Evolutionary conservation across 345 rosid genomes (phyloP).

Genomic region (Noccaea caerulescens): DNA sequence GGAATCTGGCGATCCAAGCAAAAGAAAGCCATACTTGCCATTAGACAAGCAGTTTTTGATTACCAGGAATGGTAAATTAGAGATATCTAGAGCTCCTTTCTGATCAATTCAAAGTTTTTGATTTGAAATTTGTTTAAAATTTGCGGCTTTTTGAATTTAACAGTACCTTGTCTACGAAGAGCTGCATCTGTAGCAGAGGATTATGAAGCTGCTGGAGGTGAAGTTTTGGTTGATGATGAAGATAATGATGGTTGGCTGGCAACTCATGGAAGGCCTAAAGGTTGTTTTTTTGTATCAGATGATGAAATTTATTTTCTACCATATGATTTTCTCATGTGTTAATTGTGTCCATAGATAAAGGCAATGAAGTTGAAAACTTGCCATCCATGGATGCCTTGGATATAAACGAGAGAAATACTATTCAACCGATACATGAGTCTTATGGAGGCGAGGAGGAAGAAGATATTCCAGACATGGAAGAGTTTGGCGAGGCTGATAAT

Average conservation of each 20-base stretch:
- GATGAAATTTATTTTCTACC: neutral
- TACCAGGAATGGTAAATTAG: slow-evolving; percentile 74
- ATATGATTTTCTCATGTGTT: neutral
- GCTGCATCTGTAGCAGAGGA: slow-evolving; percentile 91
- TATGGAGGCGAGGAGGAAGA: slow-evolving; percentile 73
- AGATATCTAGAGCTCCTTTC: neutral
- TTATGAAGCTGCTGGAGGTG: slow-evolving; percentile 92
- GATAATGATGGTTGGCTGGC: slow-evolving; percentile 97
- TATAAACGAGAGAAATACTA: slow-evolving; percentile 50
- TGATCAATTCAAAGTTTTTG: slow-evolving; percentile 11
- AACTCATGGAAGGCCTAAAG: slow-evolving; percentile 96
- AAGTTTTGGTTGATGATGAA: slow-evolving; percentile 84
- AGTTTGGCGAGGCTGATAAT: slow-evolving; percentile 70
- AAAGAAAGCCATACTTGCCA: slow-evolving; percentile 82
- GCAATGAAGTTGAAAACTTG: slow-evolving; percentile 69
- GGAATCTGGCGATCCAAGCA: slow-evolving; percentile 94
- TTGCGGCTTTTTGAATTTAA: neutral
- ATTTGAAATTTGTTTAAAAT: neutral
- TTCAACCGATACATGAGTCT: slow-evolving; percentile 60
- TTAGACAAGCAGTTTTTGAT: slow-evolving; percentile 82
- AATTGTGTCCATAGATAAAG: slow-evolving; percentile 49
- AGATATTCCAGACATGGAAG: slow-evolving; percentile 89
- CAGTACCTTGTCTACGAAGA: slow-evolving; percentile 87
- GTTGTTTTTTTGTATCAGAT: slow-evolving; percentile 38
- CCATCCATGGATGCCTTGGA: slow-evolving; percentile 88